Evolutionary conservation across 345 rosid species (phyloP).

Genomic region (Crucihimalaya himalaica): DNA sequence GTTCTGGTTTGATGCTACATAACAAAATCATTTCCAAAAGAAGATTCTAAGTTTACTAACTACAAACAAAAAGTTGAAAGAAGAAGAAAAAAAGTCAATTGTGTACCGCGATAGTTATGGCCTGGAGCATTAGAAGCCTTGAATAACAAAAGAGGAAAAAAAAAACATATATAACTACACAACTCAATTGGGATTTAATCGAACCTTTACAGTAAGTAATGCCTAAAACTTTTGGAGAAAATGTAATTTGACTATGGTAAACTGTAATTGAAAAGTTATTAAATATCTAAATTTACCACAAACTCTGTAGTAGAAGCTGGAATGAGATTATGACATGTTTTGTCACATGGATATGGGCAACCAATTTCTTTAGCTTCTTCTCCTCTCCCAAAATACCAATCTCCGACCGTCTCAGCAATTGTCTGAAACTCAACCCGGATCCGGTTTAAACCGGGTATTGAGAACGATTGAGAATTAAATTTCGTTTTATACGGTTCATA

Average conservation of each 20-base stretch:
- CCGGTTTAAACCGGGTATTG: background rate
- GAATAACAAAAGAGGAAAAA: background rate
- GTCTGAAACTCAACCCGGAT: constrained; percentile 46
- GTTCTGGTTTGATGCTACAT: background rate
- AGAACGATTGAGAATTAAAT: background rate
- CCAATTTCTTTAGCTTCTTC: constrained; percentile 55
- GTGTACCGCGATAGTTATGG: constrained; percentile 28
- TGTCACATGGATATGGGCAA: constrained; percentile 80
- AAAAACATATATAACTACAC: constrained; percentile 12
- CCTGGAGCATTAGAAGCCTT: constrained; percentile 31
- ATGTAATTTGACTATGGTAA: background rate
- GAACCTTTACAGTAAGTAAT: constrained; percentile 12
- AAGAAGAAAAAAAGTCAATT: background rate
- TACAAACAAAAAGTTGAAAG: background rate
- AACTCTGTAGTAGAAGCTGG: constrained; percentile 39
- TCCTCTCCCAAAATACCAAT: constrained; percentile 80
- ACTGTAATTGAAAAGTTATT: background rate
- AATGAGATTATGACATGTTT: constrained; percentile 69
- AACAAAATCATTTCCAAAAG: background rate
- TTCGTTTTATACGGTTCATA: constrained; percentile 5
- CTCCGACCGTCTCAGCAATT: constrained; percentile 83
- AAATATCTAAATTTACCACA: constrained; percentile 35
- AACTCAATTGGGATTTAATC: background rate
- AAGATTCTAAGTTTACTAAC: background rate
- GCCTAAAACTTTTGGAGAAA: background rate